Evolutionary conservation across 176 grass and related monocot species (phyloP), one percentile per base, ranked within the genome.

Genomic region (Bolboschoenus planiculmis): DNA sequence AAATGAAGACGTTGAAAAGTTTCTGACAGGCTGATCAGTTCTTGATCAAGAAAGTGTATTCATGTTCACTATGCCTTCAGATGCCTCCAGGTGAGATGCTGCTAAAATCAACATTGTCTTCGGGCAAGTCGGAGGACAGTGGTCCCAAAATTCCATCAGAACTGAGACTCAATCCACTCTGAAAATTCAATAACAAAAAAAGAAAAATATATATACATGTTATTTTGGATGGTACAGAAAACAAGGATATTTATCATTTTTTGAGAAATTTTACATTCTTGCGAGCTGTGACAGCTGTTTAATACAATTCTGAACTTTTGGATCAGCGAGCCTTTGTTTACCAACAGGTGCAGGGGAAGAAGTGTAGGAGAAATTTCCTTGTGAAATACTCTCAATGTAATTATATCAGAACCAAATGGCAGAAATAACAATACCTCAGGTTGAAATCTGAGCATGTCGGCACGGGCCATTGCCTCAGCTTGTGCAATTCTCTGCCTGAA

Each of bases 401-500:
- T 35, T 54, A 50, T 66, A 33, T 36, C 4, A 78, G 47, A 72
- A 75, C 43, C 5, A 85, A 75, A 85, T 20, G 24, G 39, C 15
- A 15, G 37, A 60, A 66, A 44, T 21, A 50, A 83, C 39, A 79
- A 31, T 93, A 99, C 93, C 93, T 95, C 96, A 55, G 93, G 96
- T 83, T 95, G 96, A 79, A 99, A 93, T 79, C 93, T 93, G 51
- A 95, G 90, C 90, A 95, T 95, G 64, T 99, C 96, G 15, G 91
- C 93, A n/a, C 91, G 91, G 78, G 96, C 93, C 96, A 99, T 99
- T 50, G 96, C 96, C 77, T 93, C 93, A 23, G 96, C 96, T 86
- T 99, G 89, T 48, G 92, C 93, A 87, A 99, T 99, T 88, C 90
- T 84, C 89, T 93, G 93, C 76, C 96, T 93, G 91, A 99, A 99